phyloP scores from a whole-genome alignment of 2,329 filamentous ascomycete species.

The Periconia digitata region DNA sequence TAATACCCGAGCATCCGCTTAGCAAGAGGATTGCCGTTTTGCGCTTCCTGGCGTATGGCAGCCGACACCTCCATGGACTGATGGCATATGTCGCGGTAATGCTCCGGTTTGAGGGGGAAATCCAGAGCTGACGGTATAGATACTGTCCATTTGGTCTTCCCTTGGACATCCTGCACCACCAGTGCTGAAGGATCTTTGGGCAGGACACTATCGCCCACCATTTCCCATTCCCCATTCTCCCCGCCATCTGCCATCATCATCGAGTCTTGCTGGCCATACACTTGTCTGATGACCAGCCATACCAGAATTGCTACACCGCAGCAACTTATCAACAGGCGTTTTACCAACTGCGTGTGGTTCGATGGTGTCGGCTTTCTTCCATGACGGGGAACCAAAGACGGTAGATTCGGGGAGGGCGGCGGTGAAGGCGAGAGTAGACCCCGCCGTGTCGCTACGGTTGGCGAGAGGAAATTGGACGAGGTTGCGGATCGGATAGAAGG shows the following conservation, averaged over 20 bases:
- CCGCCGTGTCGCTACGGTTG: slow-evolving; percentile 45
- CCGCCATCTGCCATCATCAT: slow-evolving; percentile 17
- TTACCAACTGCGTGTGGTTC: slow-evolving; percentile 56
- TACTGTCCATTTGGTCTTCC: slow-evolving; percentile 75
- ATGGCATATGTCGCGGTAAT: slow-evolving; percentile 70
- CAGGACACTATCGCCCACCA: slow-evolving; percentile 66
- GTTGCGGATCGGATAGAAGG: slow-evolving; percentile 29
- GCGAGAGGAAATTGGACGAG: slow-evolving; percentile 39
- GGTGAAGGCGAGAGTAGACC: slow-evolving; percentile 68
- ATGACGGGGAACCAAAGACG: slow-evolving; percentile 66
- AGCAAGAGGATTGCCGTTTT: slow-evolving; percentile 23
- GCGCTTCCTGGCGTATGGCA: slow-evolving; percentile 43
- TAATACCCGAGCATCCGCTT: slow-evolving; percentile 56
- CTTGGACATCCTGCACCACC: slow-evolving; percentile 65
- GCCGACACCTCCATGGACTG: slow-evolving; percentile 68
- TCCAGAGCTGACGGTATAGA: slow-evolving; percentile 68
- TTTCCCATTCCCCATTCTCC: slow-evolving; percentile 58
- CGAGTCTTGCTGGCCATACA: slow-evolving; percentile 24
- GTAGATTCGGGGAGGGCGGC: slow-evolving; percentile 70
- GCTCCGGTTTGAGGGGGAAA: slow-evolving; percentile 67
- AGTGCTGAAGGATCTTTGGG: slow-evolving; percentile 74
- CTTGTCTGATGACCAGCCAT: slow-evolving; percentile 50
- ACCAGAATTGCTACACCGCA: slow-evolving; percentile 50
- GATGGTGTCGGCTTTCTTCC: slow-evolving; percentile 63
- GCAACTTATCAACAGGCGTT: slow-evolving; percentile 60